Percentiles rank a stretch among this genome's conserved stretches.
These are phyloP conservation scores for Aspergillus campestris DNA, from an alignment of 495 filamentous ascomycete species.

Conservation along the genomic window DNA sequence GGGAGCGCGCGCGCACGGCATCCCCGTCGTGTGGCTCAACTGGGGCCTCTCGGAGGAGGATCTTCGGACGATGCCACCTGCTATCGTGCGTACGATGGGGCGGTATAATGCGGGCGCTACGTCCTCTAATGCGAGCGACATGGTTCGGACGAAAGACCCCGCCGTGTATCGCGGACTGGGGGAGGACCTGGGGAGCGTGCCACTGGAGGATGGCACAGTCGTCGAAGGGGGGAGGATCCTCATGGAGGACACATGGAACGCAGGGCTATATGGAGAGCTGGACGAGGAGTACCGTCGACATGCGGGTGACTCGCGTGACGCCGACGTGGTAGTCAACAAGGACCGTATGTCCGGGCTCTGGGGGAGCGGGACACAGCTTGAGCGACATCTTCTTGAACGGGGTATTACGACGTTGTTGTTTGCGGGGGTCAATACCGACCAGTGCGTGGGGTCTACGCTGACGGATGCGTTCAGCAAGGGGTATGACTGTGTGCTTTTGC, in stretches of 20 bases:
- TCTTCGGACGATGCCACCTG: slow-evolving; percentile 41
- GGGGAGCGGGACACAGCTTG: slow-evolving; percentile 20
- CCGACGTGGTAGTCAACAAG: slow-evolving; percentile 48
- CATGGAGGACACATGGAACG: slow-evolving; percentile 48
- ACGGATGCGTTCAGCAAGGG: slow-evolving; percentile 27
- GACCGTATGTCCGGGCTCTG: slow-evolving; percentile 51
- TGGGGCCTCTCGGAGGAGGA: slow-evolving; percentile 51
- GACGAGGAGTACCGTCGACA: slow-evolving; percentile 19
- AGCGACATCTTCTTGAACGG: slow-evolving; percentile 27
- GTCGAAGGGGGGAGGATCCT: slow-evolving; percentile 39
- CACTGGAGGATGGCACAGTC: slow-evolving; percentile 25
- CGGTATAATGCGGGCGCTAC: slow-evolving; percentile 5
- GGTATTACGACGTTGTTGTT: slow-evolving; percentile 45
- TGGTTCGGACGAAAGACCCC: not conserved
- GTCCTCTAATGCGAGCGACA: too few relatives aligned
- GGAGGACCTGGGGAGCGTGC: slow-evolving; percentile 28
- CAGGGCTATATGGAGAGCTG: slow-evolving; percentile 39
- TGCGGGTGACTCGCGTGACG: slow-evolving; percentile 15
- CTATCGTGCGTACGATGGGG: slow-evolving; percentile 35
- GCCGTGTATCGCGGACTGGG: slow-evolving; percentile 29
- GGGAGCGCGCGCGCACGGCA: slow-evolving; percentile 34
- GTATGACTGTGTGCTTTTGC: slow-evolving; percentile 45
- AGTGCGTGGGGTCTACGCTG: slow-evolving; percentile 48
- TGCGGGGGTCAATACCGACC: slow-evolving; percentile 52
- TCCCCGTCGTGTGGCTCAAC: slow-evolving; percentile 50